Percentiles rank a stretch among this genome's conserved stretches.
Conservation (phyloP, 2,329 filamentous ascomycete species). For the Elsinoe ampelina region DNA sequence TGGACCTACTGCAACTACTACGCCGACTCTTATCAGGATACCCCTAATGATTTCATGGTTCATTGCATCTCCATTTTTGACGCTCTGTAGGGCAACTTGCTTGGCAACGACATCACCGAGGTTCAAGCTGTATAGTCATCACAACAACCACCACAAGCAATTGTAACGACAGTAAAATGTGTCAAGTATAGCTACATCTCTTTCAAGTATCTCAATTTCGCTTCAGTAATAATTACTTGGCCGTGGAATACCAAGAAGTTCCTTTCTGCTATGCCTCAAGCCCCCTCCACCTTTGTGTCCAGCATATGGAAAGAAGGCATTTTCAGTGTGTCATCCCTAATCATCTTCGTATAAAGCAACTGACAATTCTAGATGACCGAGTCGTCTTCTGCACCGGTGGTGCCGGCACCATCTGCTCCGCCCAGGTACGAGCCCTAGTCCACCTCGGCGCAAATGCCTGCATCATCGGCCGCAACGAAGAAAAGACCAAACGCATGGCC, state of each 20-base stretch:
- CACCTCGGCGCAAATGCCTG: slow-evolving; percentile 86
- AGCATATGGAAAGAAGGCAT: slow-evolving; percentile 67
- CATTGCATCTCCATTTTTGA: no score
- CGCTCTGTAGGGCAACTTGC: background rate
- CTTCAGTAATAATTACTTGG: no score
- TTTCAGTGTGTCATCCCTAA: slow-evolving; percentile 51
- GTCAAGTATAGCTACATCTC: no score
- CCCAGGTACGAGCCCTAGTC: slow-evolving; percentile 84
- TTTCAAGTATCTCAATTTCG: no score
- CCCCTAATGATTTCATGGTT: no score
- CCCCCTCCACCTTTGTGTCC: background rate
- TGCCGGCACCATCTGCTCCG: slow-evolving; percentile 86
- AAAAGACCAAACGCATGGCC: slow-evolving; percentile 77
- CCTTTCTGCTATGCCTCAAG: background rate
- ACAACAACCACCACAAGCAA: background rate
- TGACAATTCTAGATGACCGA: slow-evolving; percentile 54
- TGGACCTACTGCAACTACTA: no score
- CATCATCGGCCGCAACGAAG: slow-evolving; percentile 80
- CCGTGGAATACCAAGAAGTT: background rate
- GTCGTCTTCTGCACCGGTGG: slow-evolving; percentile 94
- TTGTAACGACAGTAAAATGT: background rate
- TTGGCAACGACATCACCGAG: slow-evolving; percentile 5
- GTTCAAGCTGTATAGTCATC: background rate
- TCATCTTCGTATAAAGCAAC: slow-evolving; percentile 1
- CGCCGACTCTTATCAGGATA: no score